These are phyloP conservation scores for Diaporthe longicolla DNA, from an alignment of 2,329 filamentous ascomycete genomes.

Conservation along the genomic window DNA sequence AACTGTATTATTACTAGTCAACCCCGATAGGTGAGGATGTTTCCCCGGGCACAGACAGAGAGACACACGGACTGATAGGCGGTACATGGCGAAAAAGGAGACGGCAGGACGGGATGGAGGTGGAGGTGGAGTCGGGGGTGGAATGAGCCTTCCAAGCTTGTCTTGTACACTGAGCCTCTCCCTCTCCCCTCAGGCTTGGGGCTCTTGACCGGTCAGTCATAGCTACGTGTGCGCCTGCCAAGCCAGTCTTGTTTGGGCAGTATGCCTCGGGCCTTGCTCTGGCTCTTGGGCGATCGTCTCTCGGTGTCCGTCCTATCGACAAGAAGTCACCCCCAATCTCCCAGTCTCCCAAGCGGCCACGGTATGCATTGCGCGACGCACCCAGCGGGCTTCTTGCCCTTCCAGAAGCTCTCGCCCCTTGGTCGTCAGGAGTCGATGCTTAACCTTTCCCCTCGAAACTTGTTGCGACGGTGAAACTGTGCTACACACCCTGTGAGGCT, in stretches of 20 bases:
- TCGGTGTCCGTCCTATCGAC: conserved; percentile 20
- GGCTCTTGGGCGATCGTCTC: conserved; percentile 7
- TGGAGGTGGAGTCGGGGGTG: not conserved
- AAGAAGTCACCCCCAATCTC: not conserved
- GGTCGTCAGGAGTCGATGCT: not conserved
- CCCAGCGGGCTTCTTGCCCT: not conserved
- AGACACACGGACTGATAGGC: not conserved
- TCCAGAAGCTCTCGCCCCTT: conserved; percentile 5
- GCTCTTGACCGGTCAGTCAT: conserved; percentile 6
- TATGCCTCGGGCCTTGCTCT: not conserved
- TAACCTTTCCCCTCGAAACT: not conserved
- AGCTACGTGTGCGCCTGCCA: not conserved
- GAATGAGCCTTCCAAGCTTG: not conserved
- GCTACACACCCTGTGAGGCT: conserved; percentile 2
- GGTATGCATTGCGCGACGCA: conserved; percentile 2
- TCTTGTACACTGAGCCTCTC: not conserved
- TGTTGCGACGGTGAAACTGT: conserved; percentile 13
- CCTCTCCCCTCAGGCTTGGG: too few relatives aligned
- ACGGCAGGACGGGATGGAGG: not conserved
- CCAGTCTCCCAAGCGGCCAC: not conserved
- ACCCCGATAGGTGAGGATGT: not conserved
- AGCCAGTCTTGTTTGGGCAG: conserved; percentile 18
- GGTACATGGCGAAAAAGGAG: not conserved
- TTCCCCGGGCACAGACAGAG: too few relatives aligned
- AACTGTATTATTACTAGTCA: not conserved